Base-by-base conservation (phyloP, 1,284 basidiomycete genomes). In the Violaceomyces palustris region DNA sequence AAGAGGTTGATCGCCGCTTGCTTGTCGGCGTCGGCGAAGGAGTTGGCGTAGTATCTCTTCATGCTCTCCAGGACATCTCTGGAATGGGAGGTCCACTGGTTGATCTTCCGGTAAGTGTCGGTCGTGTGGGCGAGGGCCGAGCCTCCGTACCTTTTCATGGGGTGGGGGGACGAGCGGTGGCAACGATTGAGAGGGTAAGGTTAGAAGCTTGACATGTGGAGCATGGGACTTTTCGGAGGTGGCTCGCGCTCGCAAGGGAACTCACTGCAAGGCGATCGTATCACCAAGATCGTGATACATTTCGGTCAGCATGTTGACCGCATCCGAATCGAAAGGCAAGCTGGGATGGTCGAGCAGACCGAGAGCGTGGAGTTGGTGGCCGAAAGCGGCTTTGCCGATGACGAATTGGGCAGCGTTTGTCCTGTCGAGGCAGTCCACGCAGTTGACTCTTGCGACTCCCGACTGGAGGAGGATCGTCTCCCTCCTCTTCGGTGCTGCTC, bases 351-450 rank as follows among this genome's bases (percentile, higher is more conserved):
- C 3, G 11, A 73, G 40, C 19, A 73, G 39, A 1, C 94, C 94
- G 1, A 99, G 81, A 0, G 91, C 92, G 70, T 94, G 91, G 7
- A 99, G 79, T 72, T 99, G 94, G 74, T 97, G 91, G 0, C 90
- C 92, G 11, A 99, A 78, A 0, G 88, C 93, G 11, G 88, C 85
- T 73, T 97, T 97, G 3, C 91, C 94, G 53, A 98, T 93, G 0
- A 96, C 90, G 68, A 97, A 97, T 69, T 98, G 93, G 1, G 91
- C 91, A 1, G 92, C 91, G 63, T 99, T 99, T 3, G 94, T 99
- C 15, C 69, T 50, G 32, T 98, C 94, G 7, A 99, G 79, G 67
- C 94, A 99, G 70, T 99, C 94, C 1, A 98, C 76, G 50, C 89
- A 70, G 23, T 72, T 72, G 29, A 72, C 60, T 19, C 70, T 53